Evolutionary conservation across 768 basidiomycete species (phyloP), one percentile per base, ranked within the genome.

Genomic region (Termitomyces sp.): DNA sequence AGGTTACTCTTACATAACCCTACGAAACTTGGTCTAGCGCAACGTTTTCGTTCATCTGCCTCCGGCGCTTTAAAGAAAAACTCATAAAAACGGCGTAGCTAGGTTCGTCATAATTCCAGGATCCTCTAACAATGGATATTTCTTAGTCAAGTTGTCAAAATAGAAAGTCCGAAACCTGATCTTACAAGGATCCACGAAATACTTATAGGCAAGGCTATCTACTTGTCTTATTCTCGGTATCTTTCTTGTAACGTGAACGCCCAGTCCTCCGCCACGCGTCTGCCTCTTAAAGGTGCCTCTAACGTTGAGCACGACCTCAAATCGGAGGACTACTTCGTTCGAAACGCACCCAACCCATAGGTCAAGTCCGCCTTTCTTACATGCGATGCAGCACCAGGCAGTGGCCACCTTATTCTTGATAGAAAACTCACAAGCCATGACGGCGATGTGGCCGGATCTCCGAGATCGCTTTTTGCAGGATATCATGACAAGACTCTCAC

Each of bases 391-490:
- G 16, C 65, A 71, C 59, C 73, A 75, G 60, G 70, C 72, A 18
- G 65, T 76, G 30, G 72, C 70, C 36, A 71, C 76, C n/a, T 73
- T 83, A 51, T 64, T 84, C 58, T 72, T 86, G 58, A 75, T 85
- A 61, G 84, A 86, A 70, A 84, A 85, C 63, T 84, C 84, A 0
- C 71, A 72, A 34, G 66, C 68, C 1, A 79, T 83, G 73, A 67
- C 69, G 26, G 20, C 60, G 6, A 69, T 75, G 24, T 85, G 84
- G 84, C 63, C 73, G 61, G 74, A 80, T 68, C 77, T 85, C 34
- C 71, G 76, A 60, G 75, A 79, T 64, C 75, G 72, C 24, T 79
- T 78, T 65, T 72, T 84, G 22, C 70, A 67, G 20, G 72, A 66
- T 9, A 69, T 85, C 42, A 71, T 81, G 52, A 72, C 76, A 42